These are phyloP conservation scores for Yarrowia deformans DNA, from an alignment of 805 yeast species.

Conservation along the genomic window DNA sequence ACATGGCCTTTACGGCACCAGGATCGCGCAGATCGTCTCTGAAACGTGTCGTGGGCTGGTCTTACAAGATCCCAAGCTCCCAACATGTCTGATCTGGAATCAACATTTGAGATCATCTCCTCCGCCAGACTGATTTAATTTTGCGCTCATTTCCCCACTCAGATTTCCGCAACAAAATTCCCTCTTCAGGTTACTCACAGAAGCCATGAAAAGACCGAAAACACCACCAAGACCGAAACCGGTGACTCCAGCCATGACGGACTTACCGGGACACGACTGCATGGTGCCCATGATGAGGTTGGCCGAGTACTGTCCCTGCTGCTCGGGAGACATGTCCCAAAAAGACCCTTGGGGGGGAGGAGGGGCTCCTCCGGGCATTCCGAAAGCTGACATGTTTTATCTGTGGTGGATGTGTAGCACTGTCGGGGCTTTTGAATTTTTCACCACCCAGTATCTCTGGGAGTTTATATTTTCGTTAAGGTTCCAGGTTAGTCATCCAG, in stretches of 20 bases:
- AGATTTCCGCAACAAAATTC: too few relatives aligned
- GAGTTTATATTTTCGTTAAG: constrained; percentile 32
- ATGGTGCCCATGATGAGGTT: constrained; percentile 79
- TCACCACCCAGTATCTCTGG: constrained; percentile 9
- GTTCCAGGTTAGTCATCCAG: constrained; percentile 23
- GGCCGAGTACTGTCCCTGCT: constrained; percentile 92
- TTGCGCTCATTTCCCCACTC: background rate
- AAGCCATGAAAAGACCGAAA: constrained; percentile 87
- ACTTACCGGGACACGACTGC: constrained; percentile 94
- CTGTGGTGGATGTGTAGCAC: constrained; percentile 12
- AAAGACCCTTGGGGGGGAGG: constrained; percentile 49
- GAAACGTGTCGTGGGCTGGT: too few relatives aligned
- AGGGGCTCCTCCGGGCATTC: constrained; percentile 21
- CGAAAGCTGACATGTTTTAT: constrained; percentile 36
- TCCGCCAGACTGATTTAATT: background rate
- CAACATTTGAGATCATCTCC: background rate
- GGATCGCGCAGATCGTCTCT: background rate
- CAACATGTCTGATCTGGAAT: background rate
- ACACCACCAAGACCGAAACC: constrained; percentile 96
- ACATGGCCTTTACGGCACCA: too few relatives aligned
- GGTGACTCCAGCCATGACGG: constrained; percentile 88
- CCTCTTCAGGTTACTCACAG: constrained; percentile 43
- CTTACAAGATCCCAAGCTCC: background rate
- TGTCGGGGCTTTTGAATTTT: constrained; percentile 34
- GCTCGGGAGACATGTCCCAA: constrained; percentile 83